Conservation (phyloP, 2,329 filamentous ascomycete genomes). For the Metarhizium sp. region DNA sequence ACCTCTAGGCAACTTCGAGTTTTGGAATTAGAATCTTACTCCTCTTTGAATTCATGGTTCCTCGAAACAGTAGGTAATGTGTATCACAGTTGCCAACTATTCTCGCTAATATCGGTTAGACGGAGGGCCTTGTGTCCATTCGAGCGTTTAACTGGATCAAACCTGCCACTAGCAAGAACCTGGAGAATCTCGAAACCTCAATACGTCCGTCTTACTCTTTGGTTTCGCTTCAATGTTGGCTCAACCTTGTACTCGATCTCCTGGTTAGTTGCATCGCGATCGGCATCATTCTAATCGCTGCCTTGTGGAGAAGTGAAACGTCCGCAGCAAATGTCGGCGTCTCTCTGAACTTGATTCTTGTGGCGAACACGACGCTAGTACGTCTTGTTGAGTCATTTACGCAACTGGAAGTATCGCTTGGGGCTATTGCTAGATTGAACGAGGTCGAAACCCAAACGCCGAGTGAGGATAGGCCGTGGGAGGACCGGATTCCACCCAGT, state of each 20-base stretch:
- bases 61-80: conserved; percentile 23
- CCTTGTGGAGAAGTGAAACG: background rate
- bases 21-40: conserved; percentile 44
- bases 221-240: too few species aligned
- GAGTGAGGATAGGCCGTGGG: too few species aligned
- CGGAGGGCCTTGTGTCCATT: too few species aligned
- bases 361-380: conserved; percentile 13
- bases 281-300: conserved; percentile 16
- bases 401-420: conserved; percentile 14
- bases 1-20: conserved; percentile 48
- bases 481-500: too few species aligned
- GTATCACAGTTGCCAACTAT: background rate
- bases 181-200: too few species aligned
- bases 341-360: conserved; percentile 15
- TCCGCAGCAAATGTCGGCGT: conserved; percentile 10
- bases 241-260: background rate
- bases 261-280: conserved; percentile 13
- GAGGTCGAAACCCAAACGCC: too few species aligned
- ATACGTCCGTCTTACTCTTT: too few species aligned
- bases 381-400: conserved; percentile 14
- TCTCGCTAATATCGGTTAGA: too few species aligned
- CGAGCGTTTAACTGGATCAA: too few species aligned
- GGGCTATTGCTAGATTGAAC: conserved; percentile 11
- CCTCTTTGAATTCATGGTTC: conserved; percentile 33
- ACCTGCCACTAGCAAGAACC: too few species aligned